Percentiles rank a stretch among this genome's conserved stretches.
These are phyloP conservation scores for Camellia granthamiana DNA, from an alignment of 148 eudicot species.

Conservation along the genomic window DNA sequence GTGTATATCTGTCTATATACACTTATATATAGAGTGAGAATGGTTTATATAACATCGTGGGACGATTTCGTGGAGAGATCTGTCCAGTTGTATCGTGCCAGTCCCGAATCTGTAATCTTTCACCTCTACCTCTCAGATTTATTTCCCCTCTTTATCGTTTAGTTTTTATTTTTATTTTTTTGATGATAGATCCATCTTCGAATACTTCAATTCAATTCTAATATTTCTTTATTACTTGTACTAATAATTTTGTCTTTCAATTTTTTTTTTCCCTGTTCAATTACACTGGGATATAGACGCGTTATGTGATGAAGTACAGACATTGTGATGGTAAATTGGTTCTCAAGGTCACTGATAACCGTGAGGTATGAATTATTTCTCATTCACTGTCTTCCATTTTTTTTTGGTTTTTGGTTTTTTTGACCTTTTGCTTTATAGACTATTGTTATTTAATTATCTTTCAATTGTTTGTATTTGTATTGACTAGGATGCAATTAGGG, in stretches of 20 bases:
- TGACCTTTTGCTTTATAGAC: too few species aligned
- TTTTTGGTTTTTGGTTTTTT: too few species aligned
- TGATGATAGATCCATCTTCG: background rate
- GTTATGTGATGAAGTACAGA: conserved; percentile 81
- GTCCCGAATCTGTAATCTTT: conserved; percentile 57
- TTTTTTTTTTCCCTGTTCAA: background rate
- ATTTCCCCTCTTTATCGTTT: too few species aligned
- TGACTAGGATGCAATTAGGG: background rate
- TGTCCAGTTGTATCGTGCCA: conserved; percentile 64
- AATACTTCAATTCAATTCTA: background rate
- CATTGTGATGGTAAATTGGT: conserved; percentile 91
- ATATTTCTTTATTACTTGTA: background rate
- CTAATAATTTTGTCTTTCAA: background rate
- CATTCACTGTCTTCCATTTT: background rate
- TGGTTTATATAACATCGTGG: conserved; percentile 67
- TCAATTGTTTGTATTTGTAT: too few species aligned
- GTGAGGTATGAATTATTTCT: conserved; percentile 43
- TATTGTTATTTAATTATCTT: too few species aligned
- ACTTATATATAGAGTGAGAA: background rate
- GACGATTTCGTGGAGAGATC: conserved; percentile 83
- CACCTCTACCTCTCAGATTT: background rate
- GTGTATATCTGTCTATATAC: background rate
- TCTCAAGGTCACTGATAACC: conserved; percentile 88
- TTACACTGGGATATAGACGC: conserved; percentile 40
- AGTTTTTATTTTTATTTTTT: background rate